phyloP scores from a whole-genome alignment of 2,329 filamentous ascomycete species.

The Sarocladiaceae sp. region DNA sequence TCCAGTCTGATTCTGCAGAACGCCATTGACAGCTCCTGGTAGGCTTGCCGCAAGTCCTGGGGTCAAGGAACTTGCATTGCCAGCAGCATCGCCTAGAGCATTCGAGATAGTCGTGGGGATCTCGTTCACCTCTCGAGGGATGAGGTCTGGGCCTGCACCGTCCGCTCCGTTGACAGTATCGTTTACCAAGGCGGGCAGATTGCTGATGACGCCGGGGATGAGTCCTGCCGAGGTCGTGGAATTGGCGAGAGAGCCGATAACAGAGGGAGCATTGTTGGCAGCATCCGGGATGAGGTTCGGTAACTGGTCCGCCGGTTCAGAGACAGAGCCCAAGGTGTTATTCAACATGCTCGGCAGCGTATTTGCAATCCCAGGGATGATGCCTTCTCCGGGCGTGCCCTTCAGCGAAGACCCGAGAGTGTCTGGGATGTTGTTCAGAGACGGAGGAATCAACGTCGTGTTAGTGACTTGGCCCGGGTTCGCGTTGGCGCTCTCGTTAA shows the following conservation, averaged over 20 bases:
- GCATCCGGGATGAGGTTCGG: constrained; percentile 5
- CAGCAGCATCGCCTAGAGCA: neutral
- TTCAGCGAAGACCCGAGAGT: neutral
- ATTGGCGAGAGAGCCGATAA: constrained; percentile 6
- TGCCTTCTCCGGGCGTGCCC: constrained; percentile 1
- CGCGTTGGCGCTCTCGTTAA: neutral
- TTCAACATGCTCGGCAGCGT: constrained; percentile 5
- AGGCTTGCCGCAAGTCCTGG: constrained; percentile 5
- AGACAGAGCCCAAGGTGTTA: neutral
- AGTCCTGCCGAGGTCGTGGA: constrained; percentile 4
- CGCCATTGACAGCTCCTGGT: constrained; percentile 1
- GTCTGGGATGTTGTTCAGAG: constrained; percentile 4
- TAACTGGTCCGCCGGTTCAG: neutral
- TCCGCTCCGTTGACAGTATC: constrained; percentile 1
- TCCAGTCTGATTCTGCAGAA: constrained; percentile 7
- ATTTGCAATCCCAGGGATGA: constrained; percentile 5
- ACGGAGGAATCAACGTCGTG: neutral
- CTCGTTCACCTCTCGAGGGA: neutral
- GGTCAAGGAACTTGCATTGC: neutral
- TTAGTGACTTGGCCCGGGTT: constrained; percentile 3
- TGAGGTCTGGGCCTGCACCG: neutral
- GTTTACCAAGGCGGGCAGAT: neutral
- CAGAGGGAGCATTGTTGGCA: neutral
- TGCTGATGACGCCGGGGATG: constrained; percentile 2
- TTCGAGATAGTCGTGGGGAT: constrained; percentile 1